phyloP scores from a whole-genome alignment of 345 rosid genomes.

The Noccaea bulbosa region DNA sequence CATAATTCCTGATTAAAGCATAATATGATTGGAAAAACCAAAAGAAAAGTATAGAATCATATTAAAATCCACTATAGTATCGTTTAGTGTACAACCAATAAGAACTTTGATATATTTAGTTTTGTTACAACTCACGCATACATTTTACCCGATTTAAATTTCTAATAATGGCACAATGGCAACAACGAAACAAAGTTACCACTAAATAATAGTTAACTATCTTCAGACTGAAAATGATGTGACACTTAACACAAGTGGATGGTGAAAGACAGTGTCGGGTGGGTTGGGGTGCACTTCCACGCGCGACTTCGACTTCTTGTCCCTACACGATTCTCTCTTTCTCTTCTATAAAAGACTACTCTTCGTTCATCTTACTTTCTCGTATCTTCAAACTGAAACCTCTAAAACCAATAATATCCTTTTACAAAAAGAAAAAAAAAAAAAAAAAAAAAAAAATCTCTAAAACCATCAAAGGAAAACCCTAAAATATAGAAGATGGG shows the following conservation, averaged over 20 bases:
- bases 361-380: conserved; percentile 24
- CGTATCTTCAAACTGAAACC: conserved; percentile 27
- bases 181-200: conserved; percentile 18
- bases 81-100: conserved; percentile 23
- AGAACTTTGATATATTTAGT: not conserved
- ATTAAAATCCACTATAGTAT: not conserved
- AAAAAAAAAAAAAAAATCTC: not conserved
- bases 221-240: conserved; percentile 32
- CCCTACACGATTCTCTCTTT: conserved; percentile 35
- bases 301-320: conserved; percentile 40
- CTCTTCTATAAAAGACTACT: conserved; percentile 27
- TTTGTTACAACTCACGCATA: not conserved
- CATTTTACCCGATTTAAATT: not conserved
- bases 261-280: conserved; percentile 42
- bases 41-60: not conserved
- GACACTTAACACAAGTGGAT: conserved; percentile 43
- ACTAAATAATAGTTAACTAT: not conserved
- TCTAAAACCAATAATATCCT: not conserved
- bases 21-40: not conserved
- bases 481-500: conserved; percentile 45
- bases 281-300: conserved; percentile 42
- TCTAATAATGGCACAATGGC: not conserved
- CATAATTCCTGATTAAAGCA: not conserved
- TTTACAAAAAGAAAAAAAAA: too few relatives aligned
- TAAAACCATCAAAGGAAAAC: conserved; percentile 6